Evolutionary conservation across 2,329 filamentous ascomycete genomes (phyloP).

Genomic region (Aspergillus ustus): DNA sequence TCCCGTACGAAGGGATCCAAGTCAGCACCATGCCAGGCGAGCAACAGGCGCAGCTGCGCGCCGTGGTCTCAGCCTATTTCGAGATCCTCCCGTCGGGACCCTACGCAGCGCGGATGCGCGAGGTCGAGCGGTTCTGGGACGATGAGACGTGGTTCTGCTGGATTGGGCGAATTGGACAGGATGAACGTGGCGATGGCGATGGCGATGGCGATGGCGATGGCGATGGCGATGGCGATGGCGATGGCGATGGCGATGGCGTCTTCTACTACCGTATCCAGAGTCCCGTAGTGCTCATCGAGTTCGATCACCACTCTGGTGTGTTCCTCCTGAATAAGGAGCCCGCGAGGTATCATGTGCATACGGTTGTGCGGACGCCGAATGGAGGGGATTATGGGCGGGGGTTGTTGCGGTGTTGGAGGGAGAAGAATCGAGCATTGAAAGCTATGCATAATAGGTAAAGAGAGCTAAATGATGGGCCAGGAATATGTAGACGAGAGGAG

Average conservation of each 20-base stretch:
- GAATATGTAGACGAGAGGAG: too few species aligned
- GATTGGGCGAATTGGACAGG: background rate
- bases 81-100: background rate
- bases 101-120: background rate
- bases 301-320: background rate
- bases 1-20: constrained; percentile 1
- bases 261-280: background rate
- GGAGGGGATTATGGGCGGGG: background rate
- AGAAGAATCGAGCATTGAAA: too few species aligned
- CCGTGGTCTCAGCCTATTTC: background rate
- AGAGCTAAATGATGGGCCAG: too few species aligned
- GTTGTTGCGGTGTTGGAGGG: background rate
- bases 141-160: constrained; percentile 44
- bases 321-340: background rate
- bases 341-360: constrained; percentile 1
- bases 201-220: too few species aligned
- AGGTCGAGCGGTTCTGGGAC: background rate
- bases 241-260: background rate
- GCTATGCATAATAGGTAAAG: too few species aligned
- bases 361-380: background rate
- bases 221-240: too few species aligned
- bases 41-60: background rate
- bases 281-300: background rate
- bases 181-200: too few species aligned
- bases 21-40: background rate